Base-by-base conservation (phyloP, 305 asterid species). In the Plantago coronopus region DNA sequence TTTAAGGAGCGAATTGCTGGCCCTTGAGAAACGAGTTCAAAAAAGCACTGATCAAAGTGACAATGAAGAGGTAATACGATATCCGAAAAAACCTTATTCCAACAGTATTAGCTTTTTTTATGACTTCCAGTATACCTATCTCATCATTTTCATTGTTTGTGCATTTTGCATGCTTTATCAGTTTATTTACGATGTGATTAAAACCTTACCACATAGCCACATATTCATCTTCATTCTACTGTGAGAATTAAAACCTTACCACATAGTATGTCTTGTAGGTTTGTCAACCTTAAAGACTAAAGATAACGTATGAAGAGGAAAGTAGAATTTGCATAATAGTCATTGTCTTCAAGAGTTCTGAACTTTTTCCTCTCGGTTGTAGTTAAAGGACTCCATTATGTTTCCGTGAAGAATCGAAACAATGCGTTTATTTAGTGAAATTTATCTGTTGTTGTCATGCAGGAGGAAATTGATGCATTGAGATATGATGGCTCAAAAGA, bases 1-100 rank as follows among this genome's bases (percentile, higher is more conserved):
- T 54, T 72, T 94, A 62, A 80, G 88, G 73, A 79, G 72, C 74
- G 96, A 89, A 72, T 81, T 94, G 63, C 84, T 89, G 80, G 96
- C 86, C 63, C 91, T 89, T 68, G 97, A 94, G 89, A 74, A 77
- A 68, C 90, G 97, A 60, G 99, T 94, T 68, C 84, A 87, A 69
- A 87, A 68, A 73, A 94, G 96, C 69, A 62, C 99, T 44, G 77
- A 87, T 72, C 72, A 13, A 54, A 64, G 66, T 72, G 87, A 78
- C 61, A 45, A 64, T 61, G 97, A 79, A 59, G 96, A 85, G 95
- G 97, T 94, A 81, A 54, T 63, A 57, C 51, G 53, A 62, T 69
- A 42, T 54, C 37, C 37, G 27, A 21, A 46, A 17, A 53, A 62
- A 51, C 54, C 25, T 7, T 49, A 43, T 4, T 48, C 19, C 37